Conservation (phyloP, 225 moss, liverwort and hornwort species). For the Sphagnum tenellum region DNA sequence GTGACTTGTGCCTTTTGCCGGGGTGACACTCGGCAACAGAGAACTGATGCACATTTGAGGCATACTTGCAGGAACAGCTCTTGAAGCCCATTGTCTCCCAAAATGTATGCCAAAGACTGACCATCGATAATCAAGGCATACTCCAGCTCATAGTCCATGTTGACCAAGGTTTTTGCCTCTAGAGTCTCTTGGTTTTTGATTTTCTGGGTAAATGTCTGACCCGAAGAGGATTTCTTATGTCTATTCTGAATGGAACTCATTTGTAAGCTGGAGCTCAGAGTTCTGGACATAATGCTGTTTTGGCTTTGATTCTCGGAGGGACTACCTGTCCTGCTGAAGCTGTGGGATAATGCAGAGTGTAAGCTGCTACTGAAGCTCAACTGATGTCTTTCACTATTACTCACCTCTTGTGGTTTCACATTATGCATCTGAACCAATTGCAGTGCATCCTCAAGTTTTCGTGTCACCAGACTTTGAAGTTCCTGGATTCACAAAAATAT, state of each 20-base stretch:
- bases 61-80: constrained; percentile 48
- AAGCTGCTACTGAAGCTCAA: not conserved
- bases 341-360: not conserved
- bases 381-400: not conserved
- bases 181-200: not conserved
- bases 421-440: constrained; percentile 5
- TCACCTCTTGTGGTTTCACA: not conserved
- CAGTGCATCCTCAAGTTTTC: constrained; percentile 17
- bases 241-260: constrained; percentile 1
- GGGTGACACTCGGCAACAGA: constrained; percentile 76
- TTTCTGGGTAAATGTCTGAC: not conserved
- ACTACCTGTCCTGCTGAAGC: not conserved
- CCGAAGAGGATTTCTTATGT: constrained; percentile 5
- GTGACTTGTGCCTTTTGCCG: constrained; percentile 68
- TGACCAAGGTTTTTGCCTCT: not conserved
- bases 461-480: constrained; percentile 18
- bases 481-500: constrained; percentile 12
- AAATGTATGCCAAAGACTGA: constrained; percentile 45
- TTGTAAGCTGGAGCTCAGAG: not conserved
- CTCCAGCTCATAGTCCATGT: not conserved
- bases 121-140: constrained; percentile 66
- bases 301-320: not conserved
- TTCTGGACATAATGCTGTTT: not conserved
- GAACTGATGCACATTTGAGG: constrained; percentile 52
- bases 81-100: constrained; percentile 33